Evolutionary conservation across 306 rosid species (phyloP).

Genomic region (Malus sylvestris): DNA sequence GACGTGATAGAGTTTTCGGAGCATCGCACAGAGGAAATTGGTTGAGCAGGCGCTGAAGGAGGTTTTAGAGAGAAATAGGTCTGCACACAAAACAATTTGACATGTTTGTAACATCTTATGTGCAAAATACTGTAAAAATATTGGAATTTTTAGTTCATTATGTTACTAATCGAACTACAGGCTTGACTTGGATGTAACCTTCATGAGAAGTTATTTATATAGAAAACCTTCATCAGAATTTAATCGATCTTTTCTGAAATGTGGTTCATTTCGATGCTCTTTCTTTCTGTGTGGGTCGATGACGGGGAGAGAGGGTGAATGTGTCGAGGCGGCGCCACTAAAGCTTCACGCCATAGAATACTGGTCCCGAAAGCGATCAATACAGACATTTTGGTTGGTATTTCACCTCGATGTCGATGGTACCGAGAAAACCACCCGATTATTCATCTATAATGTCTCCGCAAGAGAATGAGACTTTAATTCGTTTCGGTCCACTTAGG

Average conservation of each 20-base stretch:
- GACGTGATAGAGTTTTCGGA: background rate
- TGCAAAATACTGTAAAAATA: background rate
- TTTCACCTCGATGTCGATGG: background rate
- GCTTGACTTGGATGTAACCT: constrained; percentile 1
- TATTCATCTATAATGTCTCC: no score
- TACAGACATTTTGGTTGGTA: background rate
- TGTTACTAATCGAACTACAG: background rate
- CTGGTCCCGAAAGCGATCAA: background rate
- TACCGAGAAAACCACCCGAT: background rate
- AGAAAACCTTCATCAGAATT: background rate
- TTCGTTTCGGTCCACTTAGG: background rate
- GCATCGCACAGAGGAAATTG: background rate
- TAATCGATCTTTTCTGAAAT: background rate
- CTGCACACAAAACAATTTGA: background rate
- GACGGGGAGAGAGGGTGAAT: no score
- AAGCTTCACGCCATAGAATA: no score
- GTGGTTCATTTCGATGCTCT: background rate
- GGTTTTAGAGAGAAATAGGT: background rate
- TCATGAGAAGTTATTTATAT: background rate
- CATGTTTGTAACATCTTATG: background rate
- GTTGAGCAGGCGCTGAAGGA: background rate
- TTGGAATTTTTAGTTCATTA: background rate
- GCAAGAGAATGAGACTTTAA: no score
- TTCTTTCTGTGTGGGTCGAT: no score
- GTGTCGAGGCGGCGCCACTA: no score